Conservation (phyloP, 2,329 filamentous ascomycete species). For the Fusarium succisae region DNA sequence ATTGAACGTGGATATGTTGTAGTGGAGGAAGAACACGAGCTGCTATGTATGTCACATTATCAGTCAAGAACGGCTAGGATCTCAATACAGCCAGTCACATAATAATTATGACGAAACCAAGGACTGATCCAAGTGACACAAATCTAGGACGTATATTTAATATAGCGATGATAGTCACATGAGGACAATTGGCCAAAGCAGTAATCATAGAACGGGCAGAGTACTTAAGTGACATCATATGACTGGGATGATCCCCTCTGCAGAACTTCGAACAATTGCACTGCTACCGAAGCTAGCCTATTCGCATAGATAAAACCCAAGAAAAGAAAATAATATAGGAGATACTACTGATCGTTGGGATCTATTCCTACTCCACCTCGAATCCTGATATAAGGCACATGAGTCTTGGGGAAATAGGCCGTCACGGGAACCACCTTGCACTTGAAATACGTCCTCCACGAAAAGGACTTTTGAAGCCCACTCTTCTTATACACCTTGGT, state of each 20-base stretch:
- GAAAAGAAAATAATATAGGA: not conserved
- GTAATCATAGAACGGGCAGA: no score
- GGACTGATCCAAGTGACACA: no score
- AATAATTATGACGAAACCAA: no score
- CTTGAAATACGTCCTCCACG: not conserved
- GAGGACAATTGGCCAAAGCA: no score
- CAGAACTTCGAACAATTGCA: no score
- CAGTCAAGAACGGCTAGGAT: not conserved
- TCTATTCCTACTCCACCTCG: not conserved
- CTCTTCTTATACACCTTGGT: not conserved
- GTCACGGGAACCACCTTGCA: not conserved
- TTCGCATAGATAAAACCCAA: rapidly evolving
- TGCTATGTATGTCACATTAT: not conserved
- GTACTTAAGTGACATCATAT: no score
- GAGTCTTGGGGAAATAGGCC: not conserved
- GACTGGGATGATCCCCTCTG: no score
- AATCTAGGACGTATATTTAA: no score
- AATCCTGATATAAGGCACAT: not conserved
- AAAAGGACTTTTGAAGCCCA: not conserved
- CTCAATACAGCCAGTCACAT: no score
- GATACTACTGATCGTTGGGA: not conserved
- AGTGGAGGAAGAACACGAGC: no score
- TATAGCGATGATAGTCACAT: no score
- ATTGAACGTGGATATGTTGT: not conserved
- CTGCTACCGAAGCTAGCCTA: no score